Evolutionary conservation across 176 grass and related monocot species (phyloP).

Genomic region (Stipa capillata): DNA sequence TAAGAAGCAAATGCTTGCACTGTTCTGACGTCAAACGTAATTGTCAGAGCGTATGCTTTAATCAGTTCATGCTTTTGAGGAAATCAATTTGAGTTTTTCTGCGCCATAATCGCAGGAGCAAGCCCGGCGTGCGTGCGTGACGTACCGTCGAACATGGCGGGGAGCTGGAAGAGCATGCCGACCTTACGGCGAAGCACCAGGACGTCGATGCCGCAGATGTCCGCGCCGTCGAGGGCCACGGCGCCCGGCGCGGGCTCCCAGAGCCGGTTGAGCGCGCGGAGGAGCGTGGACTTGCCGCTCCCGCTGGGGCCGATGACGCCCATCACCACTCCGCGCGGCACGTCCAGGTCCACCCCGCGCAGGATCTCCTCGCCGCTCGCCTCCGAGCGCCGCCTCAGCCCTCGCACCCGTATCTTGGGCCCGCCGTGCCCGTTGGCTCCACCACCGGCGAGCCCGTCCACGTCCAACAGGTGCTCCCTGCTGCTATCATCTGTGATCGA

Average conservation of each 20-base stretch:
- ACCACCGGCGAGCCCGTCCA: conserved; percentile 4
- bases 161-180: conserved; percentile 97
- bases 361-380: conserved; percentile 60
- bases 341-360: conserved; percentile 48
- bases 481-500: conserved; percentile 30
- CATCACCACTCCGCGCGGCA: conserved; percentile 61
- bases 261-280: conserved; percentile 86
- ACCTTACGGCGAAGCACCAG: conserved; percentile 78
- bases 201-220: conserved; percentile 75
- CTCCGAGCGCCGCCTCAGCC: conserved; percentile 51
- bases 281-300: conserved; percentile 96
- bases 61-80: background rate
- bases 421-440: background rate
- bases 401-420: conserved; percentile 60
- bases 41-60: background rate
- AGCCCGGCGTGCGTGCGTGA: too few species aligned
- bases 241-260: conserved; percentile 70
- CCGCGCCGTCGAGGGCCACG: conserved; percentile 67
- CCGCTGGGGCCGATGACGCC: conserved; percentile 95
- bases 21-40: background rate
- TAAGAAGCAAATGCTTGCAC: background rate
- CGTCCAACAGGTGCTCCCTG: conserved; percentile 60
- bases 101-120: background rate
- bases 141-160: conserved; percentile 90
- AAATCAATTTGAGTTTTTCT: background rate